These are phyloP conservation scores for Alternaria conjuncta DNA, from an alignment of 2,329 filamentous ascomycete species.

Conservation along the genomic window DNA sequence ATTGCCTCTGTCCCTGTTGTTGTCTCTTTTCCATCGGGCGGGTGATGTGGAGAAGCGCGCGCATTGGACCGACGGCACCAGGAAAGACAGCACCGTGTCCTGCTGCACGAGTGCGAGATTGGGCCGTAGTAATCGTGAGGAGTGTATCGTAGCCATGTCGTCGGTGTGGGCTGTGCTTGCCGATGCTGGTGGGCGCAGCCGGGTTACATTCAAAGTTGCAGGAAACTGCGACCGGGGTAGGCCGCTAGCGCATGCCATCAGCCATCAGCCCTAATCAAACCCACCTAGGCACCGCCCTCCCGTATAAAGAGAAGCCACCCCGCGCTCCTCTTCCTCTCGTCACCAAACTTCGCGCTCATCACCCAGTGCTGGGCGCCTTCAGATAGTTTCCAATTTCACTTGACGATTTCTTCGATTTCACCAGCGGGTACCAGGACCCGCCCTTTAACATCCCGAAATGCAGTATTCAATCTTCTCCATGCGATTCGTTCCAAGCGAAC, in stretches of 20 bases:
- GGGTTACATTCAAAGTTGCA: slow-evolving; percentile 22
- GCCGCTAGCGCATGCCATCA: slow-evolving; percentile 9
- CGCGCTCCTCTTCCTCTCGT: slow-evolving; percentile 23
- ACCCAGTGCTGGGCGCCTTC: slow-evolving; percentile 46
- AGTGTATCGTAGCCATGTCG: slow-evolving; percentile 39
- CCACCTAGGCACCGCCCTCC: slow-evolving; percentile 3
- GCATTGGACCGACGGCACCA: slow-evolving; percentile 33
- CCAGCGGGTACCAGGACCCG: slow-evolving; percentile 46
- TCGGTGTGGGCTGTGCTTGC: slow-evolving; percentile 21
- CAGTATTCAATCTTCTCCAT: slow-evolving; percentile 31
- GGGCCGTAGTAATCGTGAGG: slow-evolving; percentile 36
- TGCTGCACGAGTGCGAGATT: slow-evolving; percentile 20
- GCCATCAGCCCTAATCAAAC: not conserved
- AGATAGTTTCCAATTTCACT: slow-evolving; percentile 42
- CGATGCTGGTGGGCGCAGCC: slow-evolving; percentile 7
- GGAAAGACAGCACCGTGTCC: slow-evolving; percentile 35
- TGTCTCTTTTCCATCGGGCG: slow-evolving; percentile 68
- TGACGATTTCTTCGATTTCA: slow-evolving; percentile 46
- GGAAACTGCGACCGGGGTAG: slow-evolving; percentile 17
- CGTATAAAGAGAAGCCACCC: slow-evolving; percentile 29
- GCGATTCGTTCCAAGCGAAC: slow-evolving; percentile 29
- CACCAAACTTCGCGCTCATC: slow-evolving; percentile 41
- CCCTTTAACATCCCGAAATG: slow-evolving; percentile 42
- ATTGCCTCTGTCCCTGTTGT: slow-evolving; percentile 80
- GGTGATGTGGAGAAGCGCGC: slow-evolving; percentile 58